Conservation (phyloP, 2,329 filamentous ascomycete genomes). For the Raffaelea ambrosiae region DNA sequence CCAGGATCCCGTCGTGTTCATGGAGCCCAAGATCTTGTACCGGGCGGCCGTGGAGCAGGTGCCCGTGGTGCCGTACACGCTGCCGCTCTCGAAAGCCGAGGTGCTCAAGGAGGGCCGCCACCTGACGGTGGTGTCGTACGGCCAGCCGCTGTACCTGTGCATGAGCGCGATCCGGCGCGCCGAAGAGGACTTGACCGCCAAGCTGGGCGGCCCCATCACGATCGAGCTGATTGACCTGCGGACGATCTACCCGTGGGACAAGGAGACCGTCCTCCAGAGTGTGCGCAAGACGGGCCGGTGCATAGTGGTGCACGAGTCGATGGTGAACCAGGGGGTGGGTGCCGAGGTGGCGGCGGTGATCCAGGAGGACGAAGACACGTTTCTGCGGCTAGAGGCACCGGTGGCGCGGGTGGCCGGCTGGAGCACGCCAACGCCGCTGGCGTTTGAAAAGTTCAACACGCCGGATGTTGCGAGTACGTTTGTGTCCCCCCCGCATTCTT, state of each 20-base stretch:
- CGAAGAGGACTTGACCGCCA: slow-evolving; percentile 48
- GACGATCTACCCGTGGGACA: slow-evolving; percentile 89
- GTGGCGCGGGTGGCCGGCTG: slow-evolving; percentile 82
- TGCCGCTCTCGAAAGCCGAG: slow-evolving; percentile 81
- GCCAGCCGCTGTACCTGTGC: slow-evolving; percentile 81
- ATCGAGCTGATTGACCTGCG: slow-evolving; percentile 82
- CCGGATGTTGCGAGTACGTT: slow-evolving; percentile 84
- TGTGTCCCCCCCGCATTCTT: background rate
- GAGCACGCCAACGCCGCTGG: slow-evolving; percentile 72
- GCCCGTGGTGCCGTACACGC: slow-evolving; percentile 68
- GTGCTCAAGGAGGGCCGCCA: slow-evolving; percentile 72
- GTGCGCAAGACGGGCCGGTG: slow-evolving; percentile 81
- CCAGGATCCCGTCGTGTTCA: slow-evolving; percentile 84
- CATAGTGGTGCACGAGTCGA: slow-evolving; percentile 85
- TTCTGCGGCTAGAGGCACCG: slow-evolving; percentile 74
- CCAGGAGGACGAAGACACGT: slow-evolving; percentile 68
- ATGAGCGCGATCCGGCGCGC: slow-evolving; percentile 66
- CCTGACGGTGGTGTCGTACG: slow-evolving; percentile 79
- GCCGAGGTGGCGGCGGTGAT: slow-evolving; percentile 84
- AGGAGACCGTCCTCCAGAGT: slow-evolving; percentile 68
- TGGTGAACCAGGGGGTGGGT: slow-evolving; percentile 82
- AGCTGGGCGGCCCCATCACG: slow-evolving; percentile 63
- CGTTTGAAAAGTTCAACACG: slow-evolving; percentile 73
- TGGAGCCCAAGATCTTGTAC: slow-evolving; percentile 92
- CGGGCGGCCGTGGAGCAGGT: slow-evolving; percentile 88